Base-by-base conservation (phyloP, 352 stramenopile species). In the Blastocystis sp. region DNA sequence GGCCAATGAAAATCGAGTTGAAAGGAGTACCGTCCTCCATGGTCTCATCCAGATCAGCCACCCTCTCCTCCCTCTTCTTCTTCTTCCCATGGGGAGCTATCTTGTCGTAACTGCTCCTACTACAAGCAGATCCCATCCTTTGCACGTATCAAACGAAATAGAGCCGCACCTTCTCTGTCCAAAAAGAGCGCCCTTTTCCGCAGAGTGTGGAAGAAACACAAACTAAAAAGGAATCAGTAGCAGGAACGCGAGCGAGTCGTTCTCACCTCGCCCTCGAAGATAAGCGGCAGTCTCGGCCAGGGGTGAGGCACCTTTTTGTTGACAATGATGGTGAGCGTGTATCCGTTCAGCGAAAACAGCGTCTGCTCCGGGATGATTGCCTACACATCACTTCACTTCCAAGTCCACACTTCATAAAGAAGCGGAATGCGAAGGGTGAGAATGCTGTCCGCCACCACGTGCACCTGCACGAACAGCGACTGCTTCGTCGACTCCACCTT, bases 391-490 rank as follows among this genome's bases (percentile, higher is more conserved):
- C 11, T n/a, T 3, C 9, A 11, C 21, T 19, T 38, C 38, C 2
- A 1, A 4, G 9, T 10, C 4, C 17, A 4, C 21, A 84, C 74
- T n/a, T 62, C 74, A 52, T 70, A 84, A 2, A 84, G 52, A 69
- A 84, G 74, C 19, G 74, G 74, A 70, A 84, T 84, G 9, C 74
- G 17, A 3, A 84, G 60, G 19, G 54, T 84, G 42, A 68, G 48
- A 34, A 84, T 84, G 59, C 45, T 68, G 48, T 84, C 74, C 61
- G 57, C 45, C n/a, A 84, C 74, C 38, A 84, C 54, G 17, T 84
- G 74, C n/a, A 84, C 57, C 48, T 84, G 74, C 19, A 84, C 66
- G 48, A 84, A 84, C 9, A 84, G 59, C 9, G 74, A 84, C 57
- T 64, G 54, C 24, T 69, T 66, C 43, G 48, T 61, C 24, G 52